Evolutionary conservation across 345 rosid genomes (phyloP).

Genomic region (Excoecaria agallocha): DNA sequence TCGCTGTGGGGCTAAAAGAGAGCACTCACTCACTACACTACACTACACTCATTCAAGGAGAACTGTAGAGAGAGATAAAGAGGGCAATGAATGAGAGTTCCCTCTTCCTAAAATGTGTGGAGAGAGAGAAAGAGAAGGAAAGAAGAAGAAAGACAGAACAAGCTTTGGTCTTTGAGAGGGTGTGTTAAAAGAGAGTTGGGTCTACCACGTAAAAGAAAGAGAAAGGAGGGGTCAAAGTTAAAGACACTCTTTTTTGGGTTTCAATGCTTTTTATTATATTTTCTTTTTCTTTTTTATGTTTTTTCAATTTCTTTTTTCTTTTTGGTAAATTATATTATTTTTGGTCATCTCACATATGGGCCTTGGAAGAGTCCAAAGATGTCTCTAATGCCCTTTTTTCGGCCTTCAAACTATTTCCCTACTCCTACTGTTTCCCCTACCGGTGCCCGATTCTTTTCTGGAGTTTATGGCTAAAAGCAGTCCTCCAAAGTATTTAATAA

Average conservation of each 20-base stretch:
- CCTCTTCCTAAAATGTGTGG: slow-evolving; percentile 46
- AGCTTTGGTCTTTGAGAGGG: slow-evolving; percentile 21
- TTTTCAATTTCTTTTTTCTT: background rate
- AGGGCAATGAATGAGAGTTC: slow-evolving; percentile 26
- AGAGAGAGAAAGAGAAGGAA: slow-evolving; percentile 18
- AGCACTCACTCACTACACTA: slow-evolving; percentile 19
- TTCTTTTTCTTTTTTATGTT: background rate
- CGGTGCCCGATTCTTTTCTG: no score
- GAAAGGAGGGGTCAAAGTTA: slow-evolving; percentile 48
- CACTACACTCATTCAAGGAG: slow-evolving; percentile 20
- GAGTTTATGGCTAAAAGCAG: no score
- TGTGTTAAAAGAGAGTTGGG: slow-evolving; percentile 27
- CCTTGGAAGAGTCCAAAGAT: slow-evolving; percentile 24
- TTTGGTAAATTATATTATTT: background rate
- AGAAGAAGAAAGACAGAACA: background rate
- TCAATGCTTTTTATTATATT: background rate
- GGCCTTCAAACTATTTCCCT: no score
- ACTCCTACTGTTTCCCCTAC: no score
- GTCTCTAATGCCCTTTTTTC: slow-evolving; percentile 14
- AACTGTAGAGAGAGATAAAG: slow-evolving; percentile 38
- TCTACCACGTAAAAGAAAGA: slow-evolving; percentile 42
- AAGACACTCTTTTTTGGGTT: slow-evolving; percentile 25
- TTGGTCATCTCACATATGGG: background rate
- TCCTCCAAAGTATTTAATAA: no score
- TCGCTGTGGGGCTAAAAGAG: slow-evolving; percentile 29